Evolutionary conservation across 192 early-diverging fungal species (phyloP).

Genomic region (Jimgerdemannia flammicorona): DNA sequence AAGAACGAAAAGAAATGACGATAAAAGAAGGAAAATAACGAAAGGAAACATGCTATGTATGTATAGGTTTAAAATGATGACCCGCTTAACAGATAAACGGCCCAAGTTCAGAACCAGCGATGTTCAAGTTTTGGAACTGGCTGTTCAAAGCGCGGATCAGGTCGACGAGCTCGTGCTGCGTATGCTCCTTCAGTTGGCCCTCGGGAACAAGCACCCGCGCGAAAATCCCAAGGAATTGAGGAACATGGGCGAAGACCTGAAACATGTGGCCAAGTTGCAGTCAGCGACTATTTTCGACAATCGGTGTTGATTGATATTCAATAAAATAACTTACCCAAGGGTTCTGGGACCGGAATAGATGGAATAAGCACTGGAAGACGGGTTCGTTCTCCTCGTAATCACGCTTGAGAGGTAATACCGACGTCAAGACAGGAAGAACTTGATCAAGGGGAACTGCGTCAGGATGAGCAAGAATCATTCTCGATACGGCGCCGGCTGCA

Average conservation of each 20-base stretch:
- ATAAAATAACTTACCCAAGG: slow-evolving; percentile 28
- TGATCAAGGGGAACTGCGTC: slow-evolving; percentile 68
- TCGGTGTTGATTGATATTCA: background rate
- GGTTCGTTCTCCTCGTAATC: slow-evolving; percentile 79
- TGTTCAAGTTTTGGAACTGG: slow-evolving; percentile 39
- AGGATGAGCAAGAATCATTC: slow-evolving; percentile 66
- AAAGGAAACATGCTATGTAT: background rate
- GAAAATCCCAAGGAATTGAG: slow-evolving; percentile 53
- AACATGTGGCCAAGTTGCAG: background rate
- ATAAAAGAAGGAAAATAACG: background rate
- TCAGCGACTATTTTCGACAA: too few relatives aligned
- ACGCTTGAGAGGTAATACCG: slow-evolving; percentile 64
- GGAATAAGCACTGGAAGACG: slow-evolving; percentile 67
- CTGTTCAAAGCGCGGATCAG: slow-evolving; percentile 49
- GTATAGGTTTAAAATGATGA: background rate
- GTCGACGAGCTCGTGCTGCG: slow-evolving; percentile 53
- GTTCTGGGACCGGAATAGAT: slow-evolving; percentile 54
- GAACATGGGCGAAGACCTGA: slow-evolving; percentile 46
- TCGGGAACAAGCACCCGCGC: slow-evolving; percentile 51
- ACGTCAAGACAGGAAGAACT: slow-evolving; percentile 63
- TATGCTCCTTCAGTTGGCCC: slow-evolving; percentile 52
- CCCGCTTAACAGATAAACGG: slow-evolving; percentile 22
- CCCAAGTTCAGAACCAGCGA: slow-evolving; percentile 28
- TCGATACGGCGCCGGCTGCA: slow-evolving; percentile 75
- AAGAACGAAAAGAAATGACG: background rate